Conservation (phyloP, 257 asterid genomes). For the Solanum corneliomulleri region DNA sequence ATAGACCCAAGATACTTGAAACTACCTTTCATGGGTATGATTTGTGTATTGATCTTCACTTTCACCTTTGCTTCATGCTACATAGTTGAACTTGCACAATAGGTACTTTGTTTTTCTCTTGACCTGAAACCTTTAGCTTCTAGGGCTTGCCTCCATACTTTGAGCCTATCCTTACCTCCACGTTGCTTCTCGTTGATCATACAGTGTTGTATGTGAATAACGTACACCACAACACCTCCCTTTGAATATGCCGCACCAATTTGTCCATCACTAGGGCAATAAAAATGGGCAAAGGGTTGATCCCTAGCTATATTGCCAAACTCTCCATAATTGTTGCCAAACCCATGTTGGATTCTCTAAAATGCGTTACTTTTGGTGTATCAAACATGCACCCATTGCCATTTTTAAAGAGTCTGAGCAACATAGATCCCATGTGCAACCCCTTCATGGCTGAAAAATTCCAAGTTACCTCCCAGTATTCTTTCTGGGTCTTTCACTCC, state of each 20-base stretch:
- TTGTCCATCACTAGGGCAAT: background rate
- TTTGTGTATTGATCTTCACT: background rate
- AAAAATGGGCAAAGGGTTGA: background rate
- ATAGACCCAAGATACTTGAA: background rate
- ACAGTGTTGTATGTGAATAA: background rate
- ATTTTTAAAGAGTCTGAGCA: background rate
- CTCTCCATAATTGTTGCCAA: background rate
- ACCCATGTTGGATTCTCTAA: background rate
- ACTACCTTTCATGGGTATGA: background rate
- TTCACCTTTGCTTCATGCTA: background rate
- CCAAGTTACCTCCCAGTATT: background rate
- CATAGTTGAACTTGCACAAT: background rate
- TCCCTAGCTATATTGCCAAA: background rate
- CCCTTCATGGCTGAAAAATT: background rate
- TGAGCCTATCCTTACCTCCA: background rate
- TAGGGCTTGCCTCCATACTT: background rate
- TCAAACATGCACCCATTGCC: background rate
- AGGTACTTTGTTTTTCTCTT: background rate
- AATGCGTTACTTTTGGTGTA: background rate
- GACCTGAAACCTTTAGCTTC: background rate
- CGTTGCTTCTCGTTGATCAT: background rate
- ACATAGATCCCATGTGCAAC: background rate
- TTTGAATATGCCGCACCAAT: background rate
- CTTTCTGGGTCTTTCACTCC: background rate
- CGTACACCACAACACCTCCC: background rate